Percentiles rank a stretch among this genome's conserved stretches.
phyloP scores from a whole-genome alignment of 2,329 filamentous ascomycete species.

The Byssochlamys sp. region DNA sequence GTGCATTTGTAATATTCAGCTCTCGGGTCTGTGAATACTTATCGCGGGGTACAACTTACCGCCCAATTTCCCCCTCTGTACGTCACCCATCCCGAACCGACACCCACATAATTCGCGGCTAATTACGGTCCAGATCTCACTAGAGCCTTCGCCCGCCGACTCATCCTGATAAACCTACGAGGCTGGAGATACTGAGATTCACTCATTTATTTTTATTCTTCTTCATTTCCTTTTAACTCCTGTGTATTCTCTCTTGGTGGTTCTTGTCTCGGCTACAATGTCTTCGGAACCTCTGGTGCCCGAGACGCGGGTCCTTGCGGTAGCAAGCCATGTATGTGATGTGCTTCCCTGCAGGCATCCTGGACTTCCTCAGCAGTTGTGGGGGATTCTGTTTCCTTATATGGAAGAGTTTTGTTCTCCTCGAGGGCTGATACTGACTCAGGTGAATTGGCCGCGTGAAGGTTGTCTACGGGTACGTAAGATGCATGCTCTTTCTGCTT shows the following conservation, averaged over 20 bases:
- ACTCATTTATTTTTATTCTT: neutral
- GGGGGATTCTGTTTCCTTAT: neutral
- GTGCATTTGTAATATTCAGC: neutral
- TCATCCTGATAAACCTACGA: neutral
- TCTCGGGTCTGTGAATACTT: neutral
- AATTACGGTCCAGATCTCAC: neutral
- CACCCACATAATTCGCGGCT: neutral
- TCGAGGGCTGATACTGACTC: constrained; percentile 5
- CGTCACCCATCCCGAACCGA: neutral
- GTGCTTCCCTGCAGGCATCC: constrained; percentile 4
- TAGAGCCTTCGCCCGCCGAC: neutral
- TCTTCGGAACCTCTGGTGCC: constrained; percentile 39
- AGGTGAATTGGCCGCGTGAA: constrained; percentile 25
- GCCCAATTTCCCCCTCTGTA: neutral
- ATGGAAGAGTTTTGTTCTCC: constrained; percentile 8
- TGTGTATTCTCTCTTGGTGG: neutral
- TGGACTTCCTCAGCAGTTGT: neutral
- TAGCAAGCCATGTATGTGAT: constrained; percentile 82
- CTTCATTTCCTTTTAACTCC: neutral
- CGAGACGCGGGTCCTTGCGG: constrained; percentile 65
- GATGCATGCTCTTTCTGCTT: neutral
- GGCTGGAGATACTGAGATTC: neutral
- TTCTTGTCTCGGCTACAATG: constrained; percentile 13
- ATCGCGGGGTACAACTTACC: neutral
- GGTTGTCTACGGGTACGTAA: constrained; percentile 41